These are phyloP conservation scores for Microdochium bolleyi DNA, from an alignment of 2,329 filamentous ascomycete species.

Conservation along the genomic window DNA sequence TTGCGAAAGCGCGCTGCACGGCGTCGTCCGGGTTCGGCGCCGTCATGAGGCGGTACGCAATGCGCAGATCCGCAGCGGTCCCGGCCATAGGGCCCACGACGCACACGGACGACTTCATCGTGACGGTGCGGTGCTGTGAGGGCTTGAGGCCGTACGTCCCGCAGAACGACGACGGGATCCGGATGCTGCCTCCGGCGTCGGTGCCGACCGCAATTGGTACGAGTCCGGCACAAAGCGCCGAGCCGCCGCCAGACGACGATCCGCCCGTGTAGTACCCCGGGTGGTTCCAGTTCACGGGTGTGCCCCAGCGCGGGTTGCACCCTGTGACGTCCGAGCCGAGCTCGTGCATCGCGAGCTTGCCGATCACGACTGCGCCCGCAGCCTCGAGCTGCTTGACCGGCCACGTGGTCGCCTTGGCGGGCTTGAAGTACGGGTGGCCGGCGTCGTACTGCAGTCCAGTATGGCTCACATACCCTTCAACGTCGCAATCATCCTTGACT, in stretches of 20 bases:
- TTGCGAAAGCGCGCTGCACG: constrained; percentile 54
- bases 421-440: constrained; percentile 39
- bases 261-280: constrained; percentile 70
- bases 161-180: constrained; percentile 68
- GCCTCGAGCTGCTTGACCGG: constrained; percentile 64
- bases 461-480: constrained; percentile 62
- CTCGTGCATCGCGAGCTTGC: constrained; percentile 76
- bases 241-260: constrained; percentile 70
- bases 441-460: constrained; percentile 56
- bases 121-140: constrained; percentile 61
- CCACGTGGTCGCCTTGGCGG: constrained; percentile 54
- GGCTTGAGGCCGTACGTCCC: constrained; percentile 78
- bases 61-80: constrained; percentile 68
- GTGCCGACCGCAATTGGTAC: constrained; percentile 69
- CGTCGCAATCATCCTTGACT: constrained; percentile 73
- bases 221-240: constrained; percentile 60
- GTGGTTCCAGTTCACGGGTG: constrained; percentile 73
- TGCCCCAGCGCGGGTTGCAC: constrained; percentile 69
- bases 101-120: constrained; percentile 43
- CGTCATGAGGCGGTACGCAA: constrained; percentile 76
- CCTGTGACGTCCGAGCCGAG: constrained; percentile 76
- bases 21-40: constrained; percentile 59
- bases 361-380: constrained; percentile 66
- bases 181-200: constrained; percentile 69
- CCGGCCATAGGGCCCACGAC: constrained; percentile 70